Evolutionary conservation across 73 alveolate species (phyloP).

Genomic region (Paramecium tetraurelia): DNA sequence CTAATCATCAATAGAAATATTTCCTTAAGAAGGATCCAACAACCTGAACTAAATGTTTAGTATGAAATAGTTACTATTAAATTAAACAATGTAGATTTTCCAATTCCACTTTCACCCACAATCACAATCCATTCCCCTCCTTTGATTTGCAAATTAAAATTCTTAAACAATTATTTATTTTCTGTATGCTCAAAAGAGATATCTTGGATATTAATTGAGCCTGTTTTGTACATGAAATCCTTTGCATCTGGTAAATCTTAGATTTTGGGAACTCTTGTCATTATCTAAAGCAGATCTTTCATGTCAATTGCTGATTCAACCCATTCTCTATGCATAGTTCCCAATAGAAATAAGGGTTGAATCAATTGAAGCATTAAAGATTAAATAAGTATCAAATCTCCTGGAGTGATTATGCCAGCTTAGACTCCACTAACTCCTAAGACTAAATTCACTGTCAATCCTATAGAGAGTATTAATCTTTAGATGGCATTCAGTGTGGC

Average conservation of each 20-base stretch:
- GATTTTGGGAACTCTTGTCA: slow-evolving; percentile 70
- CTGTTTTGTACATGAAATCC: slow-evolving; percentile 68
- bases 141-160: slow-evolving; percentile 61
- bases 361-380: slow-evolving; percentile 73
- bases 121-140: slow-evolving; percentile 80
- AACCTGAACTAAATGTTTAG: slow-evolving; percentile 43
- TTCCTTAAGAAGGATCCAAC: slow-evolving; percentile 75
- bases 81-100: slow-evolving; percentile 82
- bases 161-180: slow-evolving; percentile 56
- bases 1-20: slow-evolving; percentile 75
- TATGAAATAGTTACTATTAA: slow-evolving; percentile 48
- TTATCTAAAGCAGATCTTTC: slow-evolving; percentile 71
- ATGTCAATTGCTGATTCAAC: slow-evolving; percentile 81
- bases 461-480: slow-evolving; percentile 66
- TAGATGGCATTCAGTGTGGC: slow-evolving; percentile 74
- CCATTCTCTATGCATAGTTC: slow-evolving; percentile 80
- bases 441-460: slow-evolving; percentile 77
- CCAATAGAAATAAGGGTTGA: slow-evolving; percentile 79
- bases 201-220: slow-evolving; percentile 72
- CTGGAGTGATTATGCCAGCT: slow-evolving; percentile 80
- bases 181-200: slow-evolving; percentile 62
- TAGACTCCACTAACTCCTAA: slow-evolving; percentile 76
- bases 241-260: slow-evolving; percentile 75
- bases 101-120: slow-evolving; percentile 88
- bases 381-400: slow-evolving; percentile 84